Evolutionary conservation across 768 basidiomycete species (phyloP).

Genomic region (Galerina sulciceps): DNA sequence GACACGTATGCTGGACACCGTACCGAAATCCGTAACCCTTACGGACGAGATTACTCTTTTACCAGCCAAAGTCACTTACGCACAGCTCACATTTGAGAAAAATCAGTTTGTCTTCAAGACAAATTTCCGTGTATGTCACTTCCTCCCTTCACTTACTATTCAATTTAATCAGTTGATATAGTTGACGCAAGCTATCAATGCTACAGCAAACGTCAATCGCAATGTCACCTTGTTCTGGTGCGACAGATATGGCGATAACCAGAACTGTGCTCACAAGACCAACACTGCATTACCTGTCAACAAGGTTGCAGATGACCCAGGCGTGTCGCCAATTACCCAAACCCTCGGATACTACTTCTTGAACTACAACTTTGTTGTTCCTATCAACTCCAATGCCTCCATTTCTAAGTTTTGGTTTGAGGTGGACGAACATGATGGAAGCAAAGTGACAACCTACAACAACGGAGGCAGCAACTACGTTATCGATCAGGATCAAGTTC

Average conservation of each 20-base stretch:
- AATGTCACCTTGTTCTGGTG: slow-evolving; percentile 47
- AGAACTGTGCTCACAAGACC: slow-evolving; percentile 36
- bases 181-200: slow-evolving; percentile 39
- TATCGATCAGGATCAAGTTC: slow-evolving; percentile 44
- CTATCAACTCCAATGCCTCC: slow-evolving; percentile 41
- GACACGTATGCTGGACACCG: slow-evolving; percentile 51
- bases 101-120: slow-evolving; percentile 44
- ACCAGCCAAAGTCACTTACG: slow-evolving; percentile 42
- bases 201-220: slow-evolving; percentile 40
- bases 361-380: slow-evolving; percentile 48
- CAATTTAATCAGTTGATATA: slow-evolving; percentile 12
- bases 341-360: slow-evolving; percentile 38
- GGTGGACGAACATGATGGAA: slow-evolving; percentile 49
- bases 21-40: slow-evolving; percentile 47
- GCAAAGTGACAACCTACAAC: slow-evolving; percentile 36
- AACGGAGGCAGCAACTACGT: slow-evolving; percentile 48
- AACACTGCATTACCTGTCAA: slow-evolving; percentile 35
- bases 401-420: slow-evolving; percentile 55
- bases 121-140: slow-evolving; percentile 38
- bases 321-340: slow-evolving; percentile 40
- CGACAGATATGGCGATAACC: slow-evolving; percentile 39
- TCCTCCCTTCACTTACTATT: neutral
- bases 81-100: slow-evolving; percentile 40
- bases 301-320: slow-evolving; percentile 33
- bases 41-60: slow-evolving; percentile 48